Conservation (phyloP, 805 yeast genomes). For the Candida insectalens region DNA sequence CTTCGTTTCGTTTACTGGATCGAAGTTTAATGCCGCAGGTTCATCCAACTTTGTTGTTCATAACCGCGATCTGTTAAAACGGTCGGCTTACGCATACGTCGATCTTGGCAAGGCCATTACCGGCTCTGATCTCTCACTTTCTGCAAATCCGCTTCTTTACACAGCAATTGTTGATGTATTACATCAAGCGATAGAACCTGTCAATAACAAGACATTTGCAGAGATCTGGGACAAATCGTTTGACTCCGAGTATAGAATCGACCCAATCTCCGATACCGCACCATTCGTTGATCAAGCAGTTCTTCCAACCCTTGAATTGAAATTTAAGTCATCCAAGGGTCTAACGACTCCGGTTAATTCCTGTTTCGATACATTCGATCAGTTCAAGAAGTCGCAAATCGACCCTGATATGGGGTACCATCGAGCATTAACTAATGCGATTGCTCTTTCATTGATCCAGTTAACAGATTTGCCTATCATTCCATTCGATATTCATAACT, state of each 20-base stretch:
- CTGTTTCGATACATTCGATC: conserved; percentile 56
- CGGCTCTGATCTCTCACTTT: conserved; percentile 39
- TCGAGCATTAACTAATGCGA: conserved; percentile 41
- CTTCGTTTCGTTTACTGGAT: conserved; percentile 78
- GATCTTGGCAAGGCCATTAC: conserved; percentile 63
- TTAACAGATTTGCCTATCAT: conserved; percentile 69
- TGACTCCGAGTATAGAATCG: conserved; percentile 7
- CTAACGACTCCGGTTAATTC: conserved; percentile 37
- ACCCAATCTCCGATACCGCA: conserved; percentile 49
- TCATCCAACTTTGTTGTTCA: conserved; percentile 67
- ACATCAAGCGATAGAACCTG: conserved; percentile 17
- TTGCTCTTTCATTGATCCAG: conserved; percentile 43
- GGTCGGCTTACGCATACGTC: conserved; percentile 59
- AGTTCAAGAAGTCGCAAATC: conserved; percentile 35
- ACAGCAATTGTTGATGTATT: conserved; percentile 35
- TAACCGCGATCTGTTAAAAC: conserved; percentile 39
- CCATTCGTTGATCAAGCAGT: conserved; percentile 61
- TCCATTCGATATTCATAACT: conserved; percentile 50
- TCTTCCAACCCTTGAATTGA: conserved; percentile 58
- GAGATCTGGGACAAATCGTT: conserved; percentile 15
- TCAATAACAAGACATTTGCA: conserved; percentile 13
- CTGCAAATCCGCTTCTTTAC: conserved; percentile 51
- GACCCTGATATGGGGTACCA: conserved; percentile 53
- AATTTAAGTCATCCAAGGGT: conserved; percentile 26
- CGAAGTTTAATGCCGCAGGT: conserved; percentile 76